These are phyloP conservation scores for Trametes elegans DNA, from an alignment of 768 basidiomycete genomes.

Conservation along the genomic window DNA sequence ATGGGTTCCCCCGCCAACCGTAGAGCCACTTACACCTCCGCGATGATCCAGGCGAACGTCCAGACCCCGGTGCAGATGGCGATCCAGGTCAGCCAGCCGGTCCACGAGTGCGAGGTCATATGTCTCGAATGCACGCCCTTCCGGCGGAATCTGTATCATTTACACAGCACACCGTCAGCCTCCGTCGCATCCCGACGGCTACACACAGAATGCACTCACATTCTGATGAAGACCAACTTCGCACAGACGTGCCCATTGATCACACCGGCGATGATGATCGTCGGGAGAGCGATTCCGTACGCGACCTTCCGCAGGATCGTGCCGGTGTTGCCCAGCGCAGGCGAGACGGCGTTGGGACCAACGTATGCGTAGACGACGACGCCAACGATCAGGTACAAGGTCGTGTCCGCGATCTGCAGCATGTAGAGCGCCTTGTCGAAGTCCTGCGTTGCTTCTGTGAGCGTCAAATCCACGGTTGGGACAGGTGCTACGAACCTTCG, in stretches of 20 bases:
- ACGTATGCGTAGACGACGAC: conserved; percentile 31
- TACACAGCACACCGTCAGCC: not conserved
- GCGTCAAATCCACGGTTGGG: not conserved
- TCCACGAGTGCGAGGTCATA: conserved; percentile 28
- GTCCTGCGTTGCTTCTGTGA: conserved; percentile 15
- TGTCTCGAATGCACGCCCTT: conserved; percentile 26
- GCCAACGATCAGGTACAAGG: conserved; percentile 31
- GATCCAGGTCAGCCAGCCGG: conserved; percentile 30
- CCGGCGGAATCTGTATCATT: conserved; percentile 31
- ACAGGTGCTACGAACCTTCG: conserved; percentile 9
- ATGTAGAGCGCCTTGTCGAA: conserved; percentile 30
- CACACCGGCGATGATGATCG: conserved; percentile 32
- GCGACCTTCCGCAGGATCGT: conserved; percentile 25
- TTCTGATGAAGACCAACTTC: conserved; percentile 29
- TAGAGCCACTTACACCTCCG: conserved; percentile 27
- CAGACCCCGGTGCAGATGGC: conserved; percentile 28
- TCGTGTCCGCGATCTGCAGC: conserved; percentile 31
- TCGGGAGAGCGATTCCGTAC: conserved; percentile 32
- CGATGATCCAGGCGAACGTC: conserved; percentile 29
- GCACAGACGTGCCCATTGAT: conserved; percentile 34
- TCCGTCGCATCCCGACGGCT: not conserved
- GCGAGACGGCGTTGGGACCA: conserved; percentile 26
- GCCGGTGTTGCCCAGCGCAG: conserved; percentile 32
- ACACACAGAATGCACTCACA: conserved; percentile 12
- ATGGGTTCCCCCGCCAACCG: not conserved